Evolutionary conservation across 2,329 filamentous ascomycete species (phyloP).

Genomic region (Fusarium incarnatum): DNA sequence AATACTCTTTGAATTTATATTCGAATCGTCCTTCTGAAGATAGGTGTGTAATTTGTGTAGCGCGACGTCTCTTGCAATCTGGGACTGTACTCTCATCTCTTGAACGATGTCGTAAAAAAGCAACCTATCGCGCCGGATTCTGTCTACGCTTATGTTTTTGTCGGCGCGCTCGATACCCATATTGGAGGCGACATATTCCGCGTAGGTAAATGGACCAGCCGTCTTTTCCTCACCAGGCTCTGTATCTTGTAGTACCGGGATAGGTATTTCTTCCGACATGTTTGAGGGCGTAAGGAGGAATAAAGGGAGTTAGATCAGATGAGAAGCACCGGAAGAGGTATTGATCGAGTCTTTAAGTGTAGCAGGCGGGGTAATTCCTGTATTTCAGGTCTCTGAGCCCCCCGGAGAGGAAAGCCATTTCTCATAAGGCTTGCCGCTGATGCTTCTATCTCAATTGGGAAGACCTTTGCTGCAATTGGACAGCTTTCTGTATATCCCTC

Average conservation of each 20-base stretch:
- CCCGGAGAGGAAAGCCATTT: background rate
- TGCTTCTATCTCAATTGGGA: background rate
- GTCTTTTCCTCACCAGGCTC: background rate
- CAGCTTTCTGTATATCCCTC: background rate
- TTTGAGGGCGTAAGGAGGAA: background rate
- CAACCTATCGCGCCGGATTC: background rate
- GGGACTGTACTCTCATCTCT: no score
- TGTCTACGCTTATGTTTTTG: background rate
- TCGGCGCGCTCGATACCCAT: background rate
- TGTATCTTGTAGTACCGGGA: accelerated
- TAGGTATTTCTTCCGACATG: background rate
- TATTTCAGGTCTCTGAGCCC: background rate
- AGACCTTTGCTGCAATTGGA: background rate
- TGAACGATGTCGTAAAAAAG: background rate
- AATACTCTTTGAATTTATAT: no score
- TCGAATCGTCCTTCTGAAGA: no score
- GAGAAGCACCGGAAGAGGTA: background rate
- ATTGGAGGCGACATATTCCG: background rate
- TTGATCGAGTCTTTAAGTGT: accelerated
- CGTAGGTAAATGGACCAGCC: background rate
- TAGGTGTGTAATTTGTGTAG: no score
- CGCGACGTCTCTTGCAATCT: no score
- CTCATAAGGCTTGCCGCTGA: background rate
- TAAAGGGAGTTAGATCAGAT: background rate
- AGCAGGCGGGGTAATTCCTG: accelerated